These are phyloP conservation scores for Amborella trichopoda DNA, from an alignment of 164 flowering plant genomes.

Conservation along the genomic window DNA sequence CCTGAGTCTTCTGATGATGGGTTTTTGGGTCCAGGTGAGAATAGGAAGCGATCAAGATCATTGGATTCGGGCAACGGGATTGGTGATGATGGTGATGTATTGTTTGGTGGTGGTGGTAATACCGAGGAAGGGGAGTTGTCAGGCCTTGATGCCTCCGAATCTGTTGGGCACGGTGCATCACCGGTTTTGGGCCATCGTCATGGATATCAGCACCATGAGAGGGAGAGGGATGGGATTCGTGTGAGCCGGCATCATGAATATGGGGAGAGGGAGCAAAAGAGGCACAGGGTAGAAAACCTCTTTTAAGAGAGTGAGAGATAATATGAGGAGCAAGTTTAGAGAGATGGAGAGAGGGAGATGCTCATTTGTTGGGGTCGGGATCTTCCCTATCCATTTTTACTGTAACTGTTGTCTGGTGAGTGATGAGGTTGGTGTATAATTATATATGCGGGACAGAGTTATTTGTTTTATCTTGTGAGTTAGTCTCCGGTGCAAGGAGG, in stretches of 20 bases:
- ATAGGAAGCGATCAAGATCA: conserved; percentile 2
- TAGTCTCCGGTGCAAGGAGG: too few relatives aligned
- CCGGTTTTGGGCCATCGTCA: background rate
- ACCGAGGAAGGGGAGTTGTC: conserved; percentile 54
- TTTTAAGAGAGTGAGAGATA: too few relatives aligned
- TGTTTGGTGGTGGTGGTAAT: conserved; percentile 1
- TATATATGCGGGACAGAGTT: too few relatives aligned
- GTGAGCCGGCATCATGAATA: conserved; percentile 18
- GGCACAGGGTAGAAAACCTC: conserved; percentile 33
- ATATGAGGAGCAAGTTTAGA: too few relatives aligned
- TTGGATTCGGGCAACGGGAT: background rate
- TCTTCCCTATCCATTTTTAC: too few relatives aligned
- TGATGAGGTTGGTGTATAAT: too few relatives aligned
- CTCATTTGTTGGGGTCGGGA: too few relatives aligned
- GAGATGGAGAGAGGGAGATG: too few relatives aligned
- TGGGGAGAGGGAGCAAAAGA: conserved; percentile 31
- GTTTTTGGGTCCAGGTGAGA: conserved; percentile 13
- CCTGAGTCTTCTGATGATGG: conserved; percentile 11
- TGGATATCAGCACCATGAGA: conserved; percentile 16
- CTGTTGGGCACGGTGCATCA: conserved; percentile 8
- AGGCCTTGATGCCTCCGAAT: conserved; percentile 17
- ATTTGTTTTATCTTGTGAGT: too few relatives aligned
- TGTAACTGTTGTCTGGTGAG: too few relatives aligned
- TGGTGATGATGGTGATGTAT: background rate
- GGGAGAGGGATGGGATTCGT: conserved; percentile 15